Conservation (phyloP, 345 rosid genomes). For the Citrus inodora region DNA sequence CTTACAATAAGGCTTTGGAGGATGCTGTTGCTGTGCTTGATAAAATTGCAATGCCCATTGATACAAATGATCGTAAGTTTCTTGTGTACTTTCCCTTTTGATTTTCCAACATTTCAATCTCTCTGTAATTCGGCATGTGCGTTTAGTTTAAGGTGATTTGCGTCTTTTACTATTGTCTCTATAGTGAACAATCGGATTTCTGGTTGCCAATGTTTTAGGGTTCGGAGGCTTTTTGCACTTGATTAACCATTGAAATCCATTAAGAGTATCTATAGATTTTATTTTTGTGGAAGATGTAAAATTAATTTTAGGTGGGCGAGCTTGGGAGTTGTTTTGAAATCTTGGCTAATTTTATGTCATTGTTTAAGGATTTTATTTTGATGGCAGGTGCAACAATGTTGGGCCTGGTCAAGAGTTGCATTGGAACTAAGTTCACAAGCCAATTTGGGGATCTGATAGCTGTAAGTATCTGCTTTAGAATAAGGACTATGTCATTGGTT, state of each 20-base stretch:
- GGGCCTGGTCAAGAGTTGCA: slow-evolving; percentile 85
- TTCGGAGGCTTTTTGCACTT: background rate
- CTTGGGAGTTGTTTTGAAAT: background rate
- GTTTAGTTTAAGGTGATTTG: background rate
- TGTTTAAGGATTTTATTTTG: background rate
- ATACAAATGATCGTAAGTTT: slow-evolving; percentile 76
- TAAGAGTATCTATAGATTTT: background rate
- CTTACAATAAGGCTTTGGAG: slow-evolving; percentile 89
- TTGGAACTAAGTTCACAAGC: slow-evolving; percentile 94
- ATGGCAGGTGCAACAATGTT: slow-evolving; percentile 61
- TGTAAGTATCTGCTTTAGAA: slow-evolving; percentile 43
- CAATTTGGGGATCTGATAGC: slow-evolving; percentile 95
- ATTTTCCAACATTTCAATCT: background rate
- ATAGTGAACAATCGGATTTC: background rate
- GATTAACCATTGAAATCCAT: background rate
- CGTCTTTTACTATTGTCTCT: background rate
- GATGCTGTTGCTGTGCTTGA: slow-evolving; percentile 92
- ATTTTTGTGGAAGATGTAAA: background rate
- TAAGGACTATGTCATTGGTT: background rate
- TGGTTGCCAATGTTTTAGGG: background rate
- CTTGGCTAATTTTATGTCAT: background rate
- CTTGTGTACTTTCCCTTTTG: background rate
- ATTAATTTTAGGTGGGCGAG: background rate
- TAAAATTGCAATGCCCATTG: slow-evolving; percentile 86
- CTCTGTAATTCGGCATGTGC: background rate